Percentiles rank a stretch among this genome's conserved stretches.
phyloP scores from a whole-genome alignment of 2,329 filamentous ascomycete species.

The Byssothecium circinans region DNA sequence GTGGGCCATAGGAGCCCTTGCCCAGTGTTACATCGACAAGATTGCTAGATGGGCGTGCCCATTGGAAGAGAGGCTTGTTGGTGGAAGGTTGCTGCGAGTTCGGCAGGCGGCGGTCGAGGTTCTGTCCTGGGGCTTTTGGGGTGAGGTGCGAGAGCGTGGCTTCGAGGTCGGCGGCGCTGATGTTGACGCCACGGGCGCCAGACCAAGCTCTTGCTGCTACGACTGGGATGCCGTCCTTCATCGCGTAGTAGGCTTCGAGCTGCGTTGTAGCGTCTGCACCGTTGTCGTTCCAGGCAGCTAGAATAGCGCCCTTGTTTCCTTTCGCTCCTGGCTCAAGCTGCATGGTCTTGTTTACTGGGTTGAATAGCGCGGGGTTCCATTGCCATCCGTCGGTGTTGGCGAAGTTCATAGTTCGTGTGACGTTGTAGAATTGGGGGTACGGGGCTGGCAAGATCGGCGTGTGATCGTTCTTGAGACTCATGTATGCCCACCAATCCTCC shows the following conservation, averaged over 20 bases:
- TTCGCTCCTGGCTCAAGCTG: constrained; percentile 39
- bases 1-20: constrained; percentile 50
- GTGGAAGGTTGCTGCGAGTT: constrained; percentile 1
- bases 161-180: constrained; percentile 30
- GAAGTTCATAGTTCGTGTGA: constrained; percentile 50
- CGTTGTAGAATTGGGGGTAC: constrained; percentile 53
- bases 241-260: constrained; percentile 52
- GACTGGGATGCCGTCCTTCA: constrained; percentile 50
- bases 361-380: constrained; percentile 51
- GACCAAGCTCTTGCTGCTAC: constrained; percentile 50
- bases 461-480: constrained; percentile 58
- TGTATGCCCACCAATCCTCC: constrained; percentile 58
- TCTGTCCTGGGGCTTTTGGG: constrained; percentile 47
- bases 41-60: constrained; percentile 24
- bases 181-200: constrained; percentile 40
- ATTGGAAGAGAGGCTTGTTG: constrained; percentile 32
- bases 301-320: constrained; percentile 36
- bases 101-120: constrained; percentile 45
- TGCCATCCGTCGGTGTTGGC: constrained; percentile 47
- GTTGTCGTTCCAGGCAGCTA: constrained; percentile 55
- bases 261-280: constrained; percentile 53
- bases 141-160: constrained; percentile 45
- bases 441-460: constrained; percentile 50
- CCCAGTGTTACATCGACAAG: constrained; percentile 23
- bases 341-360: constrained; percentile 47